Base-by-base conservation (phyloP, 139 green algal species). In the Bryopsis sp. region DNA sequence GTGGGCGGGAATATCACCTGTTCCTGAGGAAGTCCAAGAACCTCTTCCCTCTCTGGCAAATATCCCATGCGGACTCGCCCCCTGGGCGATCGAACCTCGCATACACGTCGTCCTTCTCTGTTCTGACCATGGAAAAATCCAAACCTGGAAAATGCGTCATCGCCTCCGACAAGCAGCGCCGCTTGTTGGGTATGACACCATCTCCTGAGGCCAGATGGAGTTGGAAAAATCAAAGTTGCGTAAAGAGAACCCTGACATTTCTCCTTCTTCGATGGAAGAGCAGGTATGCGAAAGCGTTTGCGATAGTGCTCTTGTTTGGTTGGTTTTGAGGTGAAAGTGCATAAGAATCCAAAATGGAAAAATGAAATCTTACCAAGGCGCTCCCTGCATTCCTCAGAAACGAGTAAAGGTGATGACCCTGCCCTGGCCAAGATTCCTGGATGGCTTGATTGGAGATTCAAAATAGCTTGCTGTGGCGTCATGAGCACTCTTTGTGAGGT, bases 161-260 rank as follows among this genome's bases (percentile, higher is more conserved):
- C 32, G 62, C 62, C 3, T 69, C 62, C 4, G 34, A 47, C 33
- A 69, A 35, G 8, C 3, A 19, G 22, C 62, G 26, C 15, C 62
- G 11, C 37, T 69, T 69, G 37, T 69, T 69, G 6, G 62, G 38
- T 28, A 69, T 15, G 5, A 69, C 62, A n/a, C 39, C 39, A 35
- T 69, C 62, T 8, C 62, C 62, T 69, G 43, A 35, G 54, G 11
- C 8, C 37, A 31, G 11, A n/a, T n/a, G n/a, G n/a, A n/a, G n/a
- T n/a, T n/a, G n/a, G n/a, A n/a, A n/a, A n/a, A n/a, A n/a, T n/a
- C n/a, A n/a, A n/a, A n/a, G n/a, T n/a, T n/a, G n/a, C n/a, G n/a
- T n/a, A n/a, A n/a, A n/a, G n/a, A n/a, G n/a, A n/a, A n/a, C n/a
- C n/a, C n/a, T n/a, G n/a, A n/a, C n/a, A n/a, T n/a, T n/a, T n/a